These are phyloP conservation scores for Paraphoma chrysanthemicola DNA, from an alignment of 2,329 filamentous ascomycete genomes.

Conservation along the genomic window DNA sequence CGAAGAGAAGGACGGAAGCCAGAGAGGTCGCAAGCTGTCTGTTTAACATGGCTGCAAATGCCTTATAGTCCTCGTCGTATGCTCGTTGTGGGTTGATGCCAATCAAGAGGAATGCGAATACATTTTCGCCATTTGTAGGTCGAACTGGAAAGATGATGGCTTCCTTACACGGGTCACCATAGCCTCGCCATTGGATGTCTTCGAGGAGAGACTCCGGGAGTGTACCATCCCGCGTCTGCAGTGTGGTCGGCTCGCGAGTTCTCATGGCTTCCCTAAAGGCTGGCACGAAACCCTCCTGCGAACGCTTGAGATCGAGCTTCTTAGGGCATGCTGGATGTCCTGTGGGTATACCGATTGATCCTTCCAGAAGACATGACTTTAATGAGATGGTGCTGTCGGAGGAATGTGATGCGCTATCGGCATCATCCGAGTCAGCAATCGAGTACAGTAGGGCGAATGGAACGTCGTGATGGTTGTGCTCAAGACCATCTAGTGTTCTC, in stretches of 20 bases:
- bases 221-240: constrained; percentile 34
- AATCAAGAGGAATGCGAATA: constrained; percentile 41
- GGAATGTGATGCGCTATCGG: constrained; percentile 31
- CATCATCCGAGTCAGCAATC: constrained; percentile 34
- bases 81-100: constrained; percentile 43
- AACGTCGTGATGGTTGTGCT: constrained; percentile 45
- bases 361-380: constrained; percentile 41
- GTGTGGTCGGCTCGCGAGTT: constrained; percentile 35
- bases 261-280: constrained; percentile 44
- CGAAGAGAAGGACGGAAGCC: constrained; percentile 42
- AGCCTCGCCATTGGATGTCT: constrained; percentile 42
- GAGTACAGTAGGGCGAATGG: constrained; percentile 45
- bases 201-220: constrained; percentile 35
- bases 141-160: constrained; percentile 43
- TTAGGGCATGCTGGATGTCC: constrained; percentile 38
- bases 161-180: constrained; percentile 40
- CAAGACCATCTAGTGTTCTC: constrained; percentile 57
- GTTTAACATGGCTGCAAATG: constrained; percentile 40
- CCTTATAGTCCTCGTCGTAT: constrained; percentile 42
- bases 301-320: constrained; percentile 34
- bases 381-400: constrained; percentile 34
- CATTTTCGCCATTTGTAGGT: constrained; percentile 37
- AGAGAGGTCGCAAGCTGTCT: constrained; percentile 42
- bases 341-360: constrained; percentile 39
- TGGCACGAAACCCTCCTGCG: constrained; percentile 39